phyloP scores from a whole-genome alignment of 2,329 filamentous ascomycete genomes.

The Colletotrichum chlorophyti region DNA sequence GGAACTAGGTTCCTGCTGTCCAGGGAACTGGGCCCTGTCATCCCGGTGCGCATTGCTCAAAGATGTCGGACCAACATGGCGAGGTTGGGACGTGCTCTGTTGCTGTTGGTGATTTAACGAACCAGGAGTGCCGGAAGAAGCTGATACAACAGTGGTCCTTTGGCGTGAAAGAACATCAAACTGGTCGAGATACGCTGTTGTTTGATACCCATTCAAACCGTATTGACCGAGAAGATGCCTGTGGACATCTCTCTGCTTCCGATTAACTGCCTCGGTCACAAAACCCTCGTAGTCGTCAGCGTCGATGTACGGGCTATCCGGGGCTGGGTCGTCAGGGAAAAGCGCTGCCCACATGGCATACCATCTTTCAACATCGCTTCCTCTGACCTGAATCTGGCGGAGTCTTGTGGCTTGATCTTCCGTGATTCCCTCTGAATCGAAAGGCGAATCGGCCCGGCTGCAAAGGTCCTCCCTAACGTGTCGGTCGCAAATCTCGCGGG shows the following conservation, averaged over 20 bases:
- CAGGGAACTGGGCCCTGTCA: too few relatives aligned
- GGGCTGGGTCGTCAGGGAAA: slow-evolving; percentile 28
- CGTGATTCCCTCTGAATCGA: slow-evolving; percentile 29
- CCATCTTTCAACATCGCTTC: slow-evolving; percentile 35
- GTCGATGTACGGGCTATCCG: slow-evolving; percentile 32
- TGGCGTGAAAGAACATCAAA: too few relatives aligned
- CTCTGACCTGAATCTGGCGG: slow-evolving; percentile 17
- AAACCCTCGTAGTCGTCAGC: not conserved
- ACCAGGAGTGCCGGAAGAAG: too few relatives aligned
- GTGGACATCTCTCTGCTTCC: not conserved
- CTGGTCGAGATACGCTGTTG: too few relatives aligned
- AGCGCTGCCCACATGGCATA: slow-evolving; percentile 35
- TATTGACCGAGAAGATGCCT: not conserved
- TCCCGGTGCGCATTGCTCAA: too few relatives aligned
- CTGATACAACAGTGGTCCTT: too few relatives aligned
- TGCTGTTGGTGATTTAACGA: too few relatives aligned
- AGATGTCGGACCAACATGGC: too few relatives aligned
- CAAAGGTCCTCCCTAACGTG: not conserved
- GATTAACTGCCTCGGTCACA: not conserved
- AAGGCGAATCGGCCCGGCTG: rapidly evolving
- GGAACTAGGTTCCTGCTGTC: too few relatives aligned
- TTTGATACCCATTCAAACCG: not conserved
- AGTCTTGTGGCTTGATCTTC: slow-evolving; percentile 31
- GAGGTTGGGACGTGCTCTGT: too few relatives aligned
- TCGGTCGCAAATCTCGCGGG: not conserved